These are phyloP conservation scores for Asterella californica DNA, from an alignment of 225 moss, liverwort and hornwort genomes.

Conservation along the genomic window DNA sequence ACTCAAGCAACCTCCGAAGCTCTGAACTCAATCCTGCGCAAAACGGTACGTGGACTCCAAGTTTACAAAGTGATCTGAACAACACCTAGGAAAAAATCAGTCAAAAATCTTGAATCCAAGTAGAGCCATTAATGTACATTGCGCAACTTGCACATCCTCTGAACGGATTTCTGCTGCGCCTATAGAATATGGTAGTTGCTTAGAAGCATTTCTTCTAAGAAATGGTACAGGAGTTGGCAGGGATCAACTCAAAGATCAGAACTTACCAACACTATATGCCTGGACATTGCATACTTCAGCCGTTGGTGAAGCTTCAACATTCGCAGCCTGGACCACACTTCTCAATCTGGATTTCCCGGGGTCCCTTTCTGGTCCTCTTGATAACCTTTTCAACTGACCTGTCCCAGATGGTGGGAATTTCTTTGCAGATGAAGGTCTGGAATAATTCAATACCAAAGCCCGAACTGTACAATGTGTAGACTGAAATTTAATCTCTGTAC, in stretches of 20 bases:
- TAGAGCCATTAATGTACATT: no score
- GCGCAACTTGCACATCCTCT: no score
- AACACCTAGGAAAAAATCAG: not conserved
- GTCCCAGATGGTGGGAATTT: not conserved
- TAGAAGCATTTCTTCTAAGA: no score
- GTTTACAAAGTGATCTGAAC: not conserved
- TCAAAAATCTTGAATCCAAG: not conserved
- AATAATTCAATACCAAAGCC: not conserved
- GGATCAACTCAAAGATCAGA: not conserved
- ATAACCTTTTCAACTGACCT: no score
- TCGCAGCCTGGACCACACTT: not conserved
- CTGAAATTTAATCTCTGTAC: not conserved
- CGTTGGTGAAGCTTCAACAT: not conserved
- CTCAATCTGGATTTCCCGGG: no score
- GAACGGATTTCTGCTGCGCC: no score
- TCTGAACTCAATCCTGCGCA: constrained; percentile 47
- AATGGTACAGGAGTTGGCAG: not conserved
- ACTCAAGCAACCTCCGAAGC: constrained; percentile 63
- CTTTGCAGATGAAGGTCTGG: not conserved
- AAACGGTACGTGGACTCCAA: not conserved
- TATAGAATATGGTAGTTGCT: no score
- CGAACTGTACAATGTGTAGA: not conserved
- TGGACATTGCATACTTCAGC: not conserved
- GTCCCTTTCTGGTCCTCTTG: not conserved
- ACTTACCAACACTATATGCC: not conserved